Conservation (phyloP, 495 filamentous ascomycete species). For the Neurospora africana region DNA sequence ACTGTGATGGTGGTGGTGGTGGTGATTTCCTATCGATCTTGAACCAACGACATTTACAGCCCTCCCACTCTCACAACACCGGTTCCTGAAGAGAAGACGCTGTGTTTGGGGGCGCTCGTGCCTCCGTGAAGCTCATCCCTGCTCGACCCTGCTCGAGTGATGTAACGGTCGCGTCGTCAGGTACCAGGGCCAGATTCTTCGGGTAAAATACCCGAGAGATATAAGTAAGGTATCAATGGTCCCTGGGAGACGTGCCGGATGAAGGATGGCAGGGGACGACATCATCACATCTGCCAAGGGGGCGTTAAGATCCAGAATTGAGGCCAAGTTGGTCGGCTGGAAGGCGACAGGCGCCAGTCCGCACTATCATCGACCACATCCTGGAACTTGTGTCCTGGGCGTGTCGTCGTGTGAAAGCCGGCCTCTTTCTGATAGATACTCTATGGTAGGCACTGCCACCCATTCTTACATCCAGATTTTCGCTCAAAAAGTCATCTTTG, state of each 20-base stretch:
- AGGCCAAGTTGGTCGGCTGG: background rate
- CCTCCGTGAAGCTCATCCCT: background rate
- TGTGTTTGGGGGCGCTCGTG: background rate
- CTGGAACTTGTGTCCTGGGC: too few relatives aligned
- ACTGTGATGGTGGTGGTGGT: background rate
- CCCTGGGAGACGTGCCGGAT: background rate
- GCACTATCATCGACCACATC: background rate
- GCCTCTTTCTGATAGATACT: too few relatives aligned
- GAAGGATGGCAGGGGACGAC: background rate
- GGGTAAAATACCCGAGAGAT: background rate
- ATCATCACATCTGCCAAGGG: background rate
- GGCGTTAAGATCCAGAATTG: background rate
- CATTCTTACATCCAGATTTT: too few relatives aligned
- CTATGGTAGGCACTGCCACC: too few relatives aligned
- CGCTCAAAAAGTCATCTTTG: too few relatives aligned
- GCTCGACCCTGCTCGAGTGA: background rate
- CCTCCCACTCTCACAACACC: too few relatives aligned
- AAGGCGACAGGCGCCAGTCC: background rate
- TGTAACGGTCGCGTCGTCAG: background rate
- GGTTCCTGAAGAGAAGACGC: too few relatives aligned
- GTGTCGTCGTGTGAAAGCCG: too few relatives aligned
- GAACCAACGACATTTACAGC: background rate
- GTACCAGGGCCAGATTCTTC: background rate
- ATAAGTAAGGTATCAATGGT: background rate
- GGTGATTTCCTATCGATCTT: too few relatives aligned